A percentile compares a stretch with the other conserved stretches of the same genome.
These are phyloP conservation scores for Teratosphaeria gauchensis DNA, from an alignment of 2,329 filamentous ascomycete genomes.

Conservation along the genomic window DNA sequence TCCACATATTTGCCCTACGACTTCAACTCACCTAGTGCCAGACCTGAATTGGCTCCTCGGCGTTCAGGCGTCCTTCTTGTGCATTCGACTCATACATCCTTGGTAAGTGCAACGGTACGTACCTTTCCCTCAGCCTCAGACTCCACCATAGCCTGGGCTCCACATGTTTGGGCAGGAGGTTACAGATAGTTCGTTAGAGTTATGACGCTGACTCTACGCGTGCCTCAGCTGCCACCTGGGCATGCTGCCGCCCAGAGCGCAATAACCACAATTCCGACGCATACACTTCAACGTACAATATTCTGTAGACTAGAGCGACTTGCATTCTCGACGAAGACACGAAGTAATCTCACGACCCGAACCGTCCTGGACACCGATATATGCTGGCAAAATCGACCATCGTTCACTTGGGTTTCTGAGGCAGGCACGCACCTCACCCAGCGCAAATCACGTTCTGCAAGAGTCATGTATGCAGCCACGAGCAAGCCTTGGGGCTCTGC, in stretches of 20 bases:
- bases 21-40: not conserved
- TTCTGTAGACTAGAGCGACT: not conserved
- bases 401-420: not conserved
- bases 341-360: not conserved
- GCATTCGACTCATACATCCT: not conserved
- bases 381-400: not conserved
- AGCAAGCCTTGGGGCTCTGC: constrained; percentile 16
- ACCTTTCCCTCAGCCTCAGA: not conserved
- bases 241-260: not conserved
- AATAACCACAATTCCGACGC: not conserved
- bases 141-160: not conserved
- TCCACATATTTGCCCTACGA: not conserved
- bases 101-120: not conserved
- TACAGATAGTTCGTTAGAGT: not conserved
- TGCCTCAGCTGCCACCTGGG: not conserved
- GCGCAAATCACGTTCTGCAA: not conserved
- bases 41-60: not conserved
- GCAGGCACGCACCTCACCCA: not conserved
- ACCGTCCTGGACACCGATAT: not conserved
- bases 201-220: not conserved
- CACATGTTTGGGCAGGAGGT: not conserved
- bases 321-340: not conserved
- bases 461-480: constrained; percentile 7
- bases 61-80: not conserved
- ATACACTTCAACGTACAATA: not conserved